Evolutionary conservation across 306 rosid species (phyloP), one percentile per base, ranked within the genome.

Genomic region (Gastrolobium bilobum): DNA sequence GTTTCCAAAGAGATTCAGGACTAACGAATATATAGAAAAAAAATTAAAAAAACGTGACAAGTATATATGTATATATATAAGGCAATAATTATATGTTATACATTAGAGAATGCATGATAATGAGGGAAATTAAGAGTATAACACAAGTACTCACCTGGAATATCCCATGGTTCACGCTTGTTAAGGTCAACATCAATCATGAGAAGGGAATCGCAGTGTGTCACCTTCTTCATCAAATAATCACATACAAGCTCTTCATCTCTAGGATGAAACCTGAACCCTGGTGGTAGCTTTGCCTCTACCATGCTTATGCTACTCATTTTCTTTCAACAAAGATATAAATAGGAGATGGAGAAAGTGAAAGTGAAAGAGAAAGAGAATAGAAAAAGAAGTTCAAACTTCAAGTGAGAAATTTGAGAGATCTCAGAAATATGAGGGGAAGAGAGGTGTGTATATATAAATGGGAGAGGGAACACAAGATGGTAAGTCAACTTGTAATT

Each of bases 131-230:
- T 44, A 50, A 65, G 29, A 14, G 29, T 3, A 57, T 2, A 10
- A 10, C 3, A 58, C 0, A n/a, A 44, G 6, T 39, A 66, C 91
- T 85, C n/a, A 94, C 98, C 91, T 65, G 98, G 97, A 81, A 94
- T 90, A 76, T 94, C 98, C 98, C 98, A 94, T 5, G 98, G 98
- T 61, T 94, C 98, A 48, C 88, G 90, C 96, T 90, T 91, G 91
- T 94, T 94, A 51, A 94, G 98, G 80, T 94, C 98, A 83, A 94
- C 98, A 63, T 94, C 94, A 35, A 91, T 90, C 89, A 94, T 58
- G 73, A 91, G 97, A 65, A 82, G 75, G 34, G 94, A 84, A 71
- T 85, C 82, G 67, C 59, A 71, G 48, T 81, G 86, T 38, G 83
- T 69, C 5, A 86, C 79, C 86, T 91, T 94, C 86, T 89, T 90